Percentiles rank a stretch among this genome's conserved stretches.
phyloP scores from a whole-genome alignment of 768 basidiomycete species.

The Auriscalpium microsporum region DNA sequence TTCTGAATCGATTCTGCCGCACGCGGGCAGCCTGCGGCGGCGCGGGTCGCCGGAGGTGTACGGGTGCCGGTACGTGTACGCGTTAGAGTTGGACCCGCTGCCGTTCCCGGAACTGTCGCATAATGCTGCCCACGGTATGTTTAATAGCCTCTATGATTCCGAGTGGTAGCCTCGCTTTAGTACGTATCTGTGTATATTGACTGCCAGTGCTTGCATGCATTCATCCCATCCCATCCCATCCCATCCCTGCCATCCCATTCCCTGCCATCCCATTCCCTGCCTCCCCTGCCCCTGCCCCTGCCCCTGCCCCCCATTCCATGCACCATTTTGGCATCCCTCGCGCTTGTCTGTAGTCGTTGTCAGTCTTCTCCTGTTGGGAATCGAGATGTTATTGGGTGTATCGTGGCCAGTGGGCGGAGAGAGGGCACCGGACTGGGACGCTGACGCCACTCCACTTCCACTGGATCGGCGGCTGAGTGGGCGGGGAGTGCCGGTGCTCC shows the following conservation, averaged over 20 bases:
- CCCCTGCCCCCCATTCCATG: not conserved
- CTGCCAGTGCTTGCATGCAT: slow-evolving; percentile 19
- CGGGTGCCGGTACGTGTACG: slow-evolving; percentile 50
- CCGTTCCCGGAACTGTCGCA: slow-evolving; percentile 53
- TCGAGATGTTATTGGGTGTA: not conserved
- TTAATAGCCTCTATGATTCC: slow-evolving; percentile 37
- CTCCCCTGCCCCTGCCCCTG: slow-evolving; percentile 9
- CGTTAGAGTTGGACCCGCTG: slow-evolving; percentile 54
- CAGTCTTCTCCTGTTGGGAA: not conserved
- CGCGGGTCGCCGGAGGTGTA: slow-evolving; percentile 49
- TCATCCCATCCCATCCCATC: slow-evolving; percentile 14
- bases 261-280: slow-evolving; percentile 10
- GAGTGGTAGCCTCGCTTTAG: slow-evolving; percentile 43
- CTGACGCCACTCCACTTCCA: no score
- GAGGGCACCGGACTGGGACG: no score
- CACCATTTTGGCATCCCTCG: not conserved
- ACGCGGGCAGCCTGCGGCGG: slow-evolving; percentile 37
- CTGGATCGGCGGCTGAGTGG: no score
- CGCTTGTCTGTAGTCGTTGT: not conserved
- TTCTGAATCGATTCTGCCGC: slow-evolving; percentile 40
- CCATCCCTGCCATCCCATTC: slow-evolving; percentile 19
- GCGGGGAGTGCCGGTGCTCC: no score
- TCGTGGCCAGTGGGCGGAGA: no score
- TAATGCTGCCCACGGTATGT: slow-evolving; percentile 26
- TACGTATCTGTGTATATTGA: slow-evolving; percentile 21